Base-by-base conservation (phyloP, 768 basidiomycete genomes). In the Crepidotus variabilis region DNA sequence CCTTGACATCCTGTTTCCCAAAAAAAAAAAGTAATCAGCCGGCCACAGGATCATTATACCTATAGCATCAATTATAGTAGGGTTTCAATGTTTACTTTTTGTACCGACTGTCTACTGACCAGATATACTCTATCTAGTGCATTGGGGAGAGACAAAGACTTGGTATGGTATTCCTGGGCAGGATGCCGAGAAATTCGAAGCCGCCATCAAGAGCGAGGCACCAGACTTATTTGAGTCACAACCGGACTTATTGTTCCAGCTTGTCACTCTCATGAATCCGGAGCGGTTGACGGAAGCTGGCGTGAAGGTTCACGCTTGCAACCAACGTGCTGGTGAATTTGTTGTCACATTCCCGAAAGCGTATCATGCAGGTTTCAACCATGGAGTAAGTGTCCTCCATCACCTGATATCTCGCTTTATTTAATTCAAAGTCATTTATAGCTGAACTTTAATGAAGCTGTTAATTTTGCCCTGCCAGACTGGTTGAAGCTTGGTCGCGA, bases 111-210 rank as follows among this genome's bases (percentile, higher is more conserved):
- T 53, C 53, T 60, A 43, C 57, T 61, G 39, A 28, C 61, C 3
- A 28, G 3, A 28, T 28, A 8, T 28, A 4, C 28, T 28, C 8
- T 28, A 95, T 28, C 8, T 28, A 95, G 94, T 96, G 90, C 94
- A 98, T 69, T 98, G 94, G 92, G 97, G 97, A 24, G 96, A 97
- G 69, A 96, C 96, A 33, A 99, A 99, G 78, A 99, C 96, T 0
- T 99, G 97, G 97, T 99, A 99, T 71, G 95, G 95, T 50, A 90
- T 98, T 45, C 96, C 97, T 6, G 96, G 91, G n/a, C 84, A 85
- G 50, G 92, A 97, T 64, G 94, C 95, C 23, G 92, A 92, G 62
- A 92, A 92, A 70, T 98, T 99, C 66, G 97, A 99, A 72, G 87
- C 89, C 24, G 96, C 96, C 22, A 97, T 99, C 71, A 88, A 87